Evolutionary conservation across 345 rosid genomes (phyloP).

Genomic region (Citrus reticulata): DNA sequence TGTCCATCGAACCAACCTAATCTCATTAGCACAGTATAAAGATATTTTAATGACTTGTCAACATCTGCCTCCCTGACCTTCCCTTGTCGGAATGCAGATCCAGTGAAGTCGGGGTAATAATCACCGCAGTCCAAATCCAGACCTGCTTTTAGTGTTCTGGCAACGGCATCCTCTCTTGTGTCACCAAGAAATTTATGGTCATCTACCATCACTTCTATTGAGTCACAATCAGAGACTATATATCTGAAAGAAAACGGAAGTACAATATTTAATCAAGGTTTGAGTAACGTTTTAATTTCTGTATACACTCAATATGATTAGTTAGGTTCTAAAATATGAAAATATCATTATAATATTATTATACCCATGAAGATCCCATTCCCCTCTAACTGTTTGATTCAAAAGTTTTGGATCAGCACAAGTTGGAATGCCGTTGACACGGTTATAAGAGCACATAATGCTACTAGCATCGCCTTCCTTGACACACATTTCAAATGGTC

Average conservation of each 20-base stretch:
- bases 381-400: slow-evolving; percentile 31
- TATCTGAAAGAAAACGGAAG: slow-evolving; percentile 19
- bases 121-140: slow-evolving; percentile 70
- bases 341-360: background rate
- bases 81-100: slow-evolving; percentile 40
- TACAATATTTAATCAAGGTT: background rate
- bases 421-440: slow-evolving; percentile 40
- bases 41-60: slow-evolving; percentile 27
- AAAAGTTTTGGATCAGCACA: slow-evolving; percentile 43
- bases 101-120: slow-evolving; percentile 27
- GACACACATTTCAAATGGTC: slow-evolving; percentile 43
- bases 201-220: slow-evolving; percentile 45
- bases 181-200: slow-evolving; percentile 37
- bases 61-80: slow-evolving; percentile 31
- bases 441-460: slow-evolving; percentile 47
- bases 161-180: slow-evolving; percentile 53
- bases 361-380: slow-evolving; percentile 60
- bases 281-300: background rate
- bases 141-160: slow-evolving; percentile 56
- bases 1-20: slow-evolving; percentile 60
- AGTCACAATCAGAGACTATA: slow-evolving; percentile 59
- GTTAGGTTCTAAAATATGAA: background rate
- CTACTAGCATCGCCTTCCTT: slow-evolving; percentile 49
- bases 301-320: background rate
- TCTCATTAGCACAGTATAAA: slow-evolving; percentile 53